Conservation (phyloP, 2,329 filamentous ascomycete species). For the Parastagonospora avenae region DNA sequence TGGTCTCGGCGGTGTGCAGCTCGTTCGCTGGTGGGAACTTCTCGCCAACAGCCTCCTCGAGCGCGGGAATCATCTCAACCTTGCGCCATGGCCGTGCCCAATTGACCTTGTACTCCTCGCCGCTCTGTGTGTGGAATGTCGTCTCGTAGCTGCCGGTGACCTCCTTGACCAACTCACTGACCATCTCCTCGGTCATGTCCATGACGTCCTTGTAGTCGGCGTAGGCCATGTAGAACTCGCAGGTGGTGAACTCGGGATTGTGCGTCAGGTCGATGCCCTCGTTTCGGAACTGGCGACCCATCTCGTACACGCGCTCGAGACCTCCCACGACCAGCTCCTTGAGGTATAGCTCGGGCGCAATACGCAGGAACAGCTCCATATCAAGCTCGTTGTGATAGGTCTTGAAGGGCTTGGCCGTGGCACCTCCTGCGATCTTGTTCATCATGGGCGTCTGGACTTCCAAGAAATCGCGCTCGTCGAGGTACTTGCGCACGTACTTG, state of each 20-base stretch:
- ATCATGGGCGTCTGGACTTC: slow-evolving; percentile 97
- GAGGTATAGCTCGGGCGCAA: slow-evolving; percentile 93
- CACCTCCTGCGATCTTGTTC: slow-evolving; percentile 92
- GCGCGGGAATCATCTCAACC: slow-evolving; percentile 92
- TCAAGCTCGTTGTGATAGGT: slow-evolving; percentile 96
- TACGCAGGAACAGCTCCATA: slow-evolving; percentile 92
- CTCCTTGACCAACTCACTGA: slow-evolving; percentile 86
- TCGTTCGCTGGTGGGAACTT: slow-evolving; percentile 91
- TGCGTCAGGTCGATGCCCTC: slow-evolving; percentile 91
- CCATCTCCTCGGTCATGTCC: slow-evolving; percentile 89
- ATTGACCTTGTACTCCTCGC: slow-evolving; percentile 89
- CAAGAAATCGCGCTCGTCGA: slow-evolving; percentile 85
- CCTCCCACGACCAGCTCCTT: slow-evolving; percentile 97
- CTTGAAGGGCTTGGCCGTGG: slow-evolving; percentile 91
- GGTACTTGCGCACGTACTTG: slow-evolving; percentile 84
- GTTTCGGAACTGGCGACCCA: slow-evolving; percentile 95
- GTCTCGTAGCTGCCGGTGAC: slow-evolving; percentile 86
- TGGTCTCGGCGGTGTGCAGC: slow-evolving; percentile 87
- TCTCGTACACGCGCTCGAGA: slow-evolving; percentile 91
- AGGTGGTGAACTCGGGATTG: slow-evolving; percentile 97
- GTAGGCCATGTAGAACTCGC: slow-evolving; percentile 90
- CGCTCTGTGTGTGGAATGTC: slow-evolving; percentile 82
- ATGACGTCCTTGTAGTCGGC: slow-evolving; percentile 79
- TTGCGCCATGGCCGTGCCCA: slow-evolving; percentile 94
- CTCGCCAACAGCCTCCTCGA: slow-evolving; percentile 88